Percentiles rank a stretch among this genome's conserved stretches.
Evolutionary conservation across 805 yeast species (phyloP).

Genomic region (Lipomyces kockii): DNA sequence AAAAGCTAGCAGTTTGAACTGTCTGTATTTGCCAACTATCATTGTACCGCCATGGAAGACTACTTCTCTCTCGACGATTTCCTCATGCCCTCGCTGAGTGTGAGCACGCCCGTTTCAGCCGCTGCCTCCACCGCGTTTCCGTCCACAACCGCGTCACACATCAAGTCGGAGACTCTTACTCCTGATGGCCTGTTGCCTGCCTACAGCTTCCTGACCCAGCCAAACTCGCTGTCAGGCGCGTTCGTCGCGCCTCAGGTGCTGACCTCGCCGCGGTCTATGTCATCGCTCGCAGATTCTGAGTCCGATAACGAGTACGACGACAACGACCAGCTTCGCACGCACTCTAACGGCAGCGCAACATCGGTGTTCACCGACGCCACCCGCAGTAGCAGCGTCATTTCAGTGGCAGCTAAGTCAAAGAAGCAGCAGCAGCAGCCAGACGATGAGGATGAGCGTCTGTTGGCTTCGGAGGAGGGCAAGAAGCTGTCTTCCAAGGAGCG

Average conservation of each 20-base stretch:
- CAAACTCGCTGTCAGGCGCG: neutral
- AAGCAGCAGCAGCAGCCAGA: neutral
- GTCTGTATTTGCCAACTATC: neutral
- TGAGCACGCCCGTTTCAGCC: neutral
- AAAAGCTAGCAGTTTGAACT: slow-evolving; percentile 1
- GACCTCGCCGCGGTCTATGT: slow-evolving; percentile 8
- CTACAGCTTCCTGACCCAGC: slow-evolving; percentile 1
- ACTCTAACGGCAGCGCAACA: neutral
- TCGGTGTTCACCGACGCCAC: slow-evolving; percentile 5
- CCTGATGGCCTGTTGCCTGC: neutral
- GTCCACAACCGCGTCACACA: neutral
- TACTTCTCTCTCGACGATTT: slow-evolving; percentile 10
- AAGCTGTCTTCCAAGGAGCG: slow-evolving; percentile 42
- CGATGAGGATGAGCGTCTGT: slow-evolving; percentile 44
- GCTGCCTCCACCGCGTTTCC: neutral
- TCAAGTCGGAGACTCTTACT: neutral
- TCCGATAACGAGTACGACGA: slow-evolving; percentile 19
- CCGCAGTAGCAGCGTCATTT: neutral
- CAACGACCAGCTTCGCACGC: neutral
- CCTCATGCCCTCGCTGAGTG: neutral
- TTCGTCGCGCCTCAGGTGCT: slow-evolving; percentile 3
- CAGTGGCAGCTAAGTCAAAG: neutral
- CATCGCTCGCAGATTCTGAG: slow-evolving; percentile 8
- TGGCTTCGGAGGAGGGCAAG: slow-evolving; percentile 41
- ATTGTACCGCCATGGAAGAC: neutral